Conservation (phyloP, 306 rosid genomes). For the Luffa aegyptiaca region DNA sequence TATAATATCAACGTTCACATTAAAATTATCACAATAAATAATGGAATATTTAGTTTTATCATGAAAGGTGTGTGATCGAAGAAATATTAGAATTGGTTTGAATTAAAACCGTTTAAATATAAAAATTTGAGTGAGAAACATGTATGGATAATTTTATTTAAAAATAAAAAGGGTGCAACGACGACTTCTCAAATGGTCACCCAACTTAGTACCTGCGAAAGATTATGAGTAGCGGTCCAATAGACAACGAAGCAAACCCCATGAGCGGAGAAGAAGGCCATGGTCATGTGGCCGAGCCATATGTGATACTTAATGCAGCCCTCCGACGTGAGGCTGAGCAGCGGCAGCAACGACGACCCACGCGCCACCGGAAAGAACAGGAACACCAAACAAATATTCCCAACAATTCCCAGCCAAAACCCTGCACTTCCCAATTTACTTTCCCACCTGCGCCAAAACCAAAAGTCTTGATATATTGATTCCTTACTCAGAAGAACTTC, state of each 20-base stretch:
- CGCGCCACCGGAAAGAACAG: conserved; percentile 71
- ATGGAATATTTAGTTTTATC: no score
- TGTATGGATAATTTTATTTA: no score
- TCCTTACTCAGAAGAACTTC: neutral
- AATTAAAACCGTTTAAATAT: no score
- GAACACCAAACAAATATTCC: conserved; percentile 48
- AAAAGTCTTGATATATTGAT: neutral
- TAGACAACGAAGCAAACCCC: conserved; percentile 32
- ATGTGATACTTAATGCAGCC: conserved; percentile 64
- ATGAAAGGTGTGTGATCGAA: no score
- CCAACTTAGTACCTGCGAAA: conserved; percentile 49
- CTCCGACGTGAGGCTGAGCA: conserved; percentile 64
- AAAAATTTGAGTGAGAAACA: no score
- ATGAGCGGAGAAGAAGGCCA: conserved; percentile 67
- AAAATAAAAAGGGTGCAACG: no score
- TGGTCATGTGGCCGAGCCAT: conserved; percentile 57
- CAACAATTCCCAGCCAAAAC: conserved; percentile 33
- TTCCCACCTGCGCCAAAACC: conserved; percentile 47
- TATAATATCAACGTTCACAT: no score
- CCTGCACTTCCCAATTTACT: conserved; percentile 27
- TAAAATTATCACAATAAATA: no score
- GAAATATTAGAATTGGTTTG: no score
- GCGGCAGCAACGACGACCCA: conserved; percentile 57
- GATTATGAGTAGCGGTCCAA: conserved; percentile 30
- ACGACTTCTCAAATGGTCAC: no score